Evolutionary conservation across 1,139 yeast species (phyloP), one percentile per base, ranked within the genome.

Genomic region (Yamadazyma dushanensis): DNA sequence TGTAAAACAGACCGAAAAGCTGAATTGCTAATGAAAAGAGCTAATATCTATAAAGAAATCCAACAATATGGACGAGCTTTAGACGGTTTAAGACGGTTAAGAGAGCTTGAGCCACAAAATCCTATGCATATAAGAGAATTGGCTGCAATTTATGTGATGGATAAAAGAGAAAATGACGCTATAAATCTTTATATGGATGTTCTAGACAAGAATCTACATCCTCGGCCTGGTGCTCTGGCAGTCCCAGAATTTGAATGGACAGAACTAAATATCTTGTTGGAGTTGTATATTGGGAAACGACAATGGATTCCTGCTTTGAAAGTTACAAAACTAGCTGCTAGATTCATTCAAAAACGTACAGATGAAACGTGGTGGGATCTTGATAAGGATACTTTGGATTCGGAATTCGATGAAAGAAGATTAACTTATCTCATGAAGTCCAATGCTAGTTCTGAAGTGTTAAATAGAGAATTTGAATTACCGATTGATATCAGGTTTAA

Each of bases 401-500:
- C 20, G 26, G 98, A 92, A 57, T 92, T 83, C 58, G 94, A 84
- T 54, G 43, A 47, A 29, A 70, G 90, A 51, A 66, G 95, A 42
- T 63, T 76, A 21, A 70, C 67, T 17, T 45, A 54, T 3, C 34
- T 65, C 6, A 32, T 44, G 20, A 17, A 39, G 37, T 32, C 37
- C 7, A 34, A 39, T 4, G 56, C 2, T n/a, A n/a, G n/a, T n/a
- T n/a, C n/a, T n/a, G n/a, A n/a, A n/a, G 28, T 30, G 6, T 33
- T 11, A 19, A 48, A 58, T 1, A 71, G 73, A 38, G 61, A 69
- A 4, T 57, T 44, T 37, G 59, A 70, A 8, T 60, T 92, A 20
- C 97, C 97, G 0, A 79, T 90, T 37, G 98, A 90, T 64, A 84
- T 94, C 23, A 63, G 97, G 38, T 81, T 80, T 23, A 86, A 92